Percentiles rank a stretch among this genome's conserved stretches.
These are phyloP conservation scores for Pestalotiopsis sp. DNA, from an alignment of 2,329 filamentous ascomycete genomes.

Conservation along the genomic window DNA sequence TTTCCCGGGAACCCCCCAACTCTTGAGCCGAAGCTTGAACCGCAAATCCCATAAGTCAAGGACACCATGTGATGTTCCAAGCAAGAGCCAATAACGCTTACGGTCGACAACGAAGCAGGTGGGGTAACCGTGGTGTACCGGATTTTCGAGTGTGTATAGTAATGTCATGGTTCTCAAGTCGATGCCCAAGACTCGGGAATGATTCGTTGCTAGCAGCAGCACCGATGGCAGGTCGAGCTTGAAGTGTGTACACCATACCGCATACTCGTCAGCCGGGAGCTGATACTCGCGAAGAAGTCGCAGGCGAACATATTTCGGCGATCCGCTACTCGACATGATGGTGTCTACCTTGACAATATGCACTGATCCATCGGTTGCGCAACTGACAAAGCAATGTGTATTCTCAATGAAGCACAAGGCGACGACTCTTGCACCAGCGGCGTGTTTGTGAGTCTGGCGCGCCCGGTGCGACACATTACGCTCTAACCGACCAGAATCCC, in stretches of 20 bases:
- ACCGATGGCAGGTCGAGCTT: slow-evolving; percentile 81
- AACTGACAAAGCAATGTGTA: slow-evolving; percentile 91
- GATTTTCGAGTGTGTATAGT: slow-evolving; percentile 81
- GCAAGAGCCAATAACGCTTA: slow-evolving; percentile 84
- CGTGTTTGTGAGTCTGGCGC: slow-evolving; percentile 81
- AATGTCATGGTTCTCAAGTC: slow-evolving; percentile 86
- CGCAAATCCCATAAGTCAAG: slow-evolving; percentile 94
- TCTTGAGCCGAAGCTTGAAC: slow-evolving; percentile 86
- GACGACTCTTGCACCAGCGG: slow-evolving; percentile 71
- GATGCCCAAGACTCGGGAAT: slow-evolving; percentile 79
- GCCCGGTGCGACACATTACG: slow-evolving; percentile 88
- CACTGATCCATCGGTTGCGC: slow-evolving; percentile 86
- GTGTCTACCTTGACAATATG: slow-evolving; percentile 83
- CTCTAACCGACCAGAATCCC: slow-evolving; percentile 89
- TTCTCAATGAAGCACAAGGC: slow-evolving; percentile 90
- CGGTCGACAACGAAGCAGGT: slow-evolving; percentile 90
- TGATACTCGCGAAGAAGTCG: slow-evolving; percentile 79
- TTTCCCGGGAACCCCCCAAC: slow-evolving; percentile 84
- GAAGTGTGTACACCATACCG: slow-evolving; percentile 91
- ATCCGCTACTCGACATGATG: slow-evolving; percentile 41
- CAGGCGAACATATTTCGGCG: slow-evolving; percentile 78
- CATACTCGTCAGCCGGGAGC: slow-evolving; percentile 73
- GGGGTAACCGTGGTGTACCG: slow-evolving; percentile 86
- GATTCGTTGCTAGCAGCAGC: slow-evolving; percentile 83
- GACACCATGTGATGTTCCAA: slow-evolving; percentile 92